A percentile compares a stretch with the other conserved stretches of the same genome.
These are phyloP conservation scores for Hypoxylon sp. DNA, from an alignment of 2,329 filamentous ascomycete species.

Conservation along the genomic window DNA sequence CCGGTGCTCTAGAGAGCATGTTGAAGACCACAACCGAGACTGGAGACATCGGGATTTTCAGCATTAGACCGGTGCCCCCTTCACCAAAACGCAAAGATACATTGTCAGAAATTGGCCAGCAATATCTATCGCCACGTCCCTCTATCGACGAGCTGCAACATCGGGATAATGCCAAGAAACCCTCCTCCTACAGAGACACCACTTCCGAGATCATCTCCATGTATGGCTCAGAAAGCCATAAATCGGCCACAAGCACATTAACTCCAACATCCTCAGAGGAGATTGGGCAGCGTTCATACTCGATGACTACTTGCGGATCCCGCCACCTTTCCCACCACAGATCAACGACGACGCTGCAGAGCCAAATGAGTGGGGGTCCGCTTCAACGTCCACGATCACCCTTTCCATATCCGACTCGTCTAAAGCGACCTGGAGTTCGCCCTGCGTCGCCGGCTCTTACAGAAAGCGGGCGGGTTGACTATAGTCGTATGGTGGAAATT, in stretches of 20 bases:
- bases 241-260: constrained; percentile 59
- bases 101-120: constrained; percentile 50
- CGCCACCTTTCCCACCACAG: constrained; percentile 61
- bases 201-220: constrained; percentile 69
- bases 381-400: constrained; percentile 69
- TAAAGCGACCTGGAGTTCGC: constrained; percentile 66
- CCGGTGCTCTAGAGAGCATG: constrained; percentile 73
- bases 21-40: constrained; percentile 75
- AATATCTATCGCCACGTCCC: constrained; percentile 50
- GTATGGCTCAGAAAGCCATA: constrained; percentile 65
- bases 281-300: constrained; percentile 64
- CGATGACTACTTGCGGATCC: constrained; percentile 66
- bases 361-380: constrained; percentile 58
- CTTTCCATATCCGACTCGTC: constrained; percentile 69
- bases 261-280: constrained; percentile 60
- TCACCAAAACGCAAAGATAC: constrained; percentile 50
- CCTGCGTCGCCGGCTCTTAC: constrained; percentile 64
- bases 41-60: constrained; percentile 73
- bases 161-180: constrained; percentile 59
- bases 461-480: constrained; percentile 62
- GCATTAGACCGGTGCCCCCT: constrained; percentile 61
- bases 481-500: constrained; percentile 65
- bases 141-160: constrained; percentile 52
- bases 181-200: constrained; percentile 65
- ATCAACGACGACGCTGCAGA: constrained; percentile 63